These are phyloP conservation scores for Zygosaccharomyces gambellarensis DNA, from an alignment of 805 yeast species.

Conservation along the genomic window DNA sequence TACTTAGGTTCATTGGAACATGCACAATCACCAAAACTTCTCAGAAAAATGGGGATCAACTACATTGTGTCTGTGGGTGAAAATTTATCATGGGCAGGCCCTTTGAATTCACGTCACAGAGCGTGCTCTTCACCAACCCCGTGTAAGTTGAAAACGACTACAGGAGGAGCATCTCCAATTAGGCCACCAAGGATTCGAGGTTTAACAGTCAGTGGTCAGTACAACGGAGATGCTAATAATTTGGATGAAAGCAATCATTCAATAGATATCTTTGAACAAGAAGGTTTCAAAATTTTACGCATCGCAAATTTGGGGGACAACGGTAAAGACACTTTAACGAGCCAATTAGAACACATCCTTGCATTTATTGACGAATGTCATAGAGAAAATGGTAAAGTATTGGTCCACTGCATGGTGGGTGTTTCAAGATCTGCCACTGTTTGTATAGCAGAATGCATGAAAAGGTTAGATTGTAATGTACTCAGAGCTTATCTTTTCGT, in stretches of 20 bases:
- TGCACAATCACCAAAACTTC: slow-evolving; percentile 65
- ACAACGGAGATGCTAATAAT: neutral
- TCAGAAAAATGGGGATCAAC: slow-evolving; percentile 61
- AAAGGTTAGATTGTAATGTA: slow-evolving; percentile 57
- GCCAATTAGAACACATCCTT: slow-evolving; percentile 58
- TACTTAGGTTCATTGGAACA: slow-evolving; percentile 82
- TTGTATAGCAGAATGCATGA: slow-evolving; percentile 93
- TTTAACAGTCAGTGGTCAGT: neutral
- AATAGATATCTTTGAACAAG: slow-evolving; percentile 21
- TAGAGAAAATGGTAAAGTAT: slow-evolving; percentile 43
- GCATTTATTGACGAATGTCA: slow-evolving; percentile 57
- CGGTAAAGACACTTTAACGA: slow-evolving; percentile 74
- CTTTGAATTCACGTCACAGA: slow-evolving; percentile 12
- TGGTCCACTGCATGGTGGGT: slow-evolving; percentile 94
- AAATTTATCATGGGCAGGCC: slow-evolving; percentile 51
- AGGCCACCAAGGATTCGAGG: slow-evolving; percentile 5
- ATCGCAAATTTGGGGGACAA: slow-evolving; percentile 81
- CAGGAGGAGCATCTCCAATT: neutral
- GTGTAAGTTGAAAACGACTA: neutral
- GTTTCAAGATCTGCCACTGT: slow-evolving; percentile 94
- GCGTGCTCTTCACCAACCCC: slow-evolving; percentile 17
- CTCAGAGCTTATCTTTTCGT: slow-evolving; percentile 82
- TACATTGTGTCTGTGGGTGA: slow-evolving; percentile 88
- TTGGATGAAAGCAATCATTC: slow-evolving; percentile 4
- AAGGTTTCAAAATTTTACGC: slow-evolving; percentile 39